These are phyloP conservation scores for Dittrichia graveolens DNA, from an alignment of 129 eudicot genomes.

Conservation along the genomic window DNA sequence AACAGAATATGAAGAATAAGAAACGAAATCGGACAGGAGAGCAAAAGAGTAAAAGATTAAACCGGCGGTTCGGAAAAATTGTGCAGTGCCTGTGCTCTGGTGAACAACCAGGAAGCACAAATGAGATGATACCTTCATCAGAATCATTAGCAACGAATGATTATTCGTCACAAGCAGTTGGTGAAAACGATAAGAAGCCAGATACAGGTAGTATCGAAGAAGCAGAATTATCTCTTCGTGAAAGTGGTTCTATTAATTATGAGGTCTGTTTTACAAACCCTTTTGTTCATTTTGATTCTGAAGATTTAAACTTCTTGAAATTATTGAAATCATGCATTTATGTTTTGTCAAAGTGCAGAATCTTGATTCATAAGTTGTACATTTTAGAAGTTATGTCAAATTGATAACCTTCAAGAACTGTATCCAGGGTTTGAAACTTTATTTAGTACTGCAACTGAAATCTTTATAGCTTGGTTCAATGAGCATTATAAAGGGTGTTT, in stretches of 20 bases:
- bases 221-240: slow-evolving; percentile 92
- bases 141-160: slow-evolving; percentile 66
- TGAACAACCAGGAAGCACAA: slow-evolving; percentile 47
- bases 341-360: neutral
- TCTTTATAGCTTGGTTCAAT: too few relatives aligned
- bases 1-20: slow-evolving; percentile 50
- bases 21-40: slow-evolving; percentile 31
- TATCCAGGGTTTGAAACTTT: too few relatives aligned
- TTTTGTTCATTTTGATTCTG: neutral
- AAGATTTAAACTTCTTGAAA: neutral
- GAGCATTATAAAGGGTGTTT: too few relatives aligned
- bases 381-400: neutral
- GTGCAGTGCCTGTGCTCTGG: slow-evolving; percentile 68
- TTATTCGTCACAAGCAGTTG: slow-evolving; percentile 54
- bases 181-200: slow-evolving; percentile 50
- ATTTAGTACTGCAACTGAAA: too few relatives aligned
- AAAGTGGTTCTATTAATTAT: slow-evolving; percentile 75
- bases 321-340: slow-evolving; percentile 4
- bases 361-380: neutral
- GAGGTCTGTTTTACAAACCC: slow-evolving; percentile 55
- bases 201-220: slow-evolving; percentile 87
- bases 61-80: slow-evolving; percentile 42
- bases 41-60: slow-evolving; percentile 26
- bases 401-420: too few relatives aligned
- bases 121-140: slow-evolving; percentile 66